Base-by-base conservation (phyloP, 768 basidiomycete species). In the Podaxis sp. region DNA sequence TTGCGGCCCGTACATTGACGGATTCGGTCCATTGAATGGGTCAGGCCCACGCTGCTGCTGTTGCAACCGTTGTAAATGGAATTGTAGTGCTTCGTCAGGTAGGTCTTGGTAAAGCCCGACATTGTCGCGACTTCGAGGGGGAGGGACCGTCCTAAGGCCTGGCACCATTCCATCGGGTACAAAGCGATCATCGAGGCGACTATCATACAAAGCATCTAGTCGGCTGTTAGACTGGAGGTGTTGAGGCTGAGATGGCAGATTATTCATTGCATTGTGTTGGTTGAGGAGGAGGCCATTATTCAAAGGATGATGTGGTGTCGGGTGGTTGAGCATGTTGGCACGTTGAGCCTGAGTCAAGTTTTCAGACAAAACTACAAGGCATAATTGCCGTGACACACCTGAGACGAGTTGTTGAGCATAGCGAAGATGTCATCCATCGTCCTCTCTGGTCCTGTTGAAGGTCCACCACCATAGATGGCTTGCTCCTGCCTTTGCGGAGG, bases 91-190 rank as follows among this genome's bases (percentile, higher is more conserved):
- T 24, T 93, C 91, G 41, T 88, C 87, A 26, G 84, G 68, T 15
- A 81, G 77, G 33, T 91, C 91, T 40, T 82, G 73, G 68, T 84
- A 87, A 60, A 85, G 75, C 3, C 78, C 74, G 37, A 76, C 75
- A 64, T 79, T 78, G 65, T 89, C 86, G 52, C 89, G 81, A 69
- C 76, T 81, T 64, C 89, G 83, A 60, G 86, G 82, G 48, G 86
- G 84, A 52, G 83, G 85, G 41, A 80, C 82, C 33, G 87, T 82
- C 41, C 92, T 87, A 36, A 94, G 80, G 8, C 91, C 93, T 26
- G 93, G 91, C 15, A 94, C 92, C 84, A 94, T 86, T 30, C 89
- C 90, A 74, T 94, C 90, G 10, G 92, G 90, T 26, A 91, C 83
- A 67, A 94, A 94, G 67, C 91, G 82, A 68, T 91, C 90, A 57